These are phyloP conservation scores for Plectosphaerella plurivora DNA, from an alignment of 2,329 filamentous ascomycete genomes.

Conservation along the genomic window DNA sequence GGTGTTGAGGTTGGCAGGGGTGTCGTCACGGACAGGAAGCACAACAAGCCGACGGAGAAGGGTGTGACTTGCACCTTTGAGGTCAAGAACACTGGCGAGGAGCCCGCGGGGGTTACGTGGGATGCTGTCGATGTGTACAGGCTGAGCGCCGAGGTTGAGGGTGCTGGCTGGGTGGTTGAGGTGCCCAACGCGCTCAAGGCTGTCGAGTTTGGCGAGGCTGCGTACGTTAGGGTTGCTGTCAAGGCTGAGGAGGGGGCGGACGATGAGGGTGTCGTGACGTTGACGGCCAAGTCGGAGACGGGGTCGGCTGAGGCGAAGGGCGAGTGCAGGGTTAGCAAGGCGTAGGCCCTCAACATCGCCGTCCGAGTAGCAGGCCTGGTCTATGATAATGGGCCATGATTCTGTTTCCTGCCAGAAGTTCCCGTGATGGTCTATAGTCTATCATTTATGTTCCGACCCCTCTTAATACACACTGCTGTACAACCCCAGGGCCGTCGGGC, in stretches of 20 bases:
- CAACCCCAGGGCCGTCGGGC: slow-evolving; percentile 1
- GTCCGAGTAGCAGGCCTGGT: too few relatives aligned
- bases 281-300: slow-evolving; percentile 42
- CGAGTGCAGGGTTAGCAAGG: slow-evolving; percentile 25
- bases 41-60: slow-evolving; percentile 19
- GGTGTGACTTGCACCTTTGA: slow-evolving; percentile 41
- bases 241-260: slow-evolving; percentile 23
- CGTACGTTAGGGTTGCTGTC: slow-evolving; percentile 34
- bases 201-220: slow-evolving; percentile 32
- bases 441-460: background rate
- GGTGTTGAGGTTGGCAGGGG: slow-evolving; percentile 33
- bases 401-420: too few relatives aligned
- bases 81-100: slow-evolving; percentile 39
- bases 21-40: slow-evolving; percentile 16
- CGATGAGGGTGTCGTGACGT: slow-evolving; percentile 30
- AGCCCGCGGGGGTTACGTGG: background rate
- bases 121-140: slow-evolving; percentile 37
- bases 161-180: slow-evolving; percentile 40
- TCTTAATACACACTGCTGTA: background rate
- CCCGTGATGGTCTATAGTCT: too few relatives aligned
- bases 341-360: background rate
- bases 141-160: slow-evolving; percentile 36
- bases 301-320: slow-evolving; percentile 23
- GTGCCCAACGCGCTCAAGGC: slow-evolving; percentile 34
- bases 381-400: too few relatives aligned